Base-by-base conservation (phyloP, 164 flowering plant species). In the Pachysandra terminalis region DNA sequence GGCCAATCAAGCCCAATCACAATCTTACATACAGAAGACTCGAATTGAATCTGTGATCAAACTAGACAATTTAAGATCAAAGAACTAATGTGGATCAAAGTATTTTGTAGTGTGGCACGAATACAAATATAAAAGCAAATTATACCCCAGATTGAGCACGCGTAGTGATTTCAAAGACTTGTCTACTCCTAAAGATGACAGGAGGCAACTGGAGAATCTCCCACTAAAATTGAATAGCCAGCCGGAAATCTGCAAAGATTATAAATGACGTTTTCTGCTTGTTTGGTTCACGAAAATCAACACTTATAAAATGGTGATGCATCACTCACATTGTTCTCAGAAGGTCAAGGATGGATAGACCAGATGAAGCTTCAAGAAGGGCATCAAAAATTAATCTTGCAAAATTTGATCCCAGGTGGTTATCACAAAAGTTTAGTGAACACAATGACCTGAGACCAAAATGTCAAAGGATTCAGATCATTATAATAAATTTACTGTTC, bases 261-360 rank as follows among this genome's bases (percentile, higher is more conserved):
- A 13, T 54, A 7, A 37, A 53, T 58, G n/a, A n/a, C n/a, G n/a
- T 37, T 37, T 63, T 58, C 56, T 64, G 59, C 24, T 41, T 14
- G 5, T 25, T 37, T 56, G 10, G 25, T n/a, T 14, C 52, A 53
- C 15, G 23, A 52, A 45, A 6, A 52, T 55, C 54, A 62, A 32
- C 23, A 19, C 22, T 62, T 26, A 65, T 58, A 10, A 21, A 60
- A 24, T 45, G 27, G 17, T 12, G 56, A 59, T 22, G 54, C 49
- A 55, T 63, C n/a, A 75, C 97, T 82, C 71, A 93, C 98, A 71
- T 85, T 73, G 77, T 86, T 89, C n/a, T 88, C 98, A 21, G 96
- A 91, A 89, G 78, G 62, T 90, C 94, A 60, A 88, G 96, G 56
- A 70, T 26, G 49, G 89, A 79, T 48, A 89, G 63, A 69, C 65